These are phyloP conservation scores for Colletotrichum theobromicola DNA, from an alignment of 2,329 filamentous ascomycete genomes.

Conservation along the genomic window DNA sequence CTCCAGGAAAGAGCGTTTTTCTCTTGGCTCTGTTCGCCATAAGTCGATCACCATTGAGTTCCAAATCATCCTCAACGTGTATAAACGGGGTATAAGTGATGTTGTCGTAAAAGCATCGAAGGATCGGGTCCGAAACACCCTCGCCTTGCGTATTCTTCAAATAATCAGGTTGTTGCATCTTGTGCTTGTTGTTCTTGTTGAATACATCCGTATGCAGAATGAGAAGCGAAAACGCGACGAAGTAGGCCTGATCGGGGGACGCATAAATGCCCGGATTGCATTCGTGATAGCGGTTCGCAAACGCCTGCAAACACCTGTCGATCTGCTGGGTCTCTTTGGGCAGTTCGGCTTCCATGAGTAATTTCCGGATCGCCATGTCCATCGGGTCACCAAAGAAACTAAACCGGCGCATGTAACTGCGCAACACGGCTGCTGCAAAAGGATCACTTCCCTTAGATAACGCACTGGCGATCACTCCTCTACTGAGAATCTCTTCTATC, in stretches of 20 bases:
- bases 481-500: conserved; percentile 79
- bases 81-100: conserved; percentile 99
- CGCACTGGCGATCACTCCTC: conserved; percentile 82
- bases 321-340: conserved; percentile 99
- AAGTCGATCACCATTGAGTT: conserved; percentile 77
- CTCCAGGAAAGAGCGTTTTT: conserved; percentile 70
- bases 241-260: conserved; percentile 93
- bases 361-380: conserved; percentile 95
- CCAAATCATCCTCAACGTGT: conserved; percentile 90
- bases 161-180: conserved; percentile 97
- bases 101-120: conserved; percentile 98
- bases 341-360: conserved; percentile 94
- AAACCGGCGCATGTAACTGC: conserved; percentile 95
- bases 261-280: conserved; percentile 97
- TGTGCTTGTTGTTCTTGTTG: conserved; percentile 99
- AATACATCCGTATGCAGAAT: conserved; percentile 99
- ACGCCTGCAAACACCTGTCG: conserved; percentile 90
- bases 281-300: conserved; percentile 96
- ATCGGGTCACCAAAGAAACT: conserved; percentile 96
- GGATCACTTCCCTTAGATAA: conserved; percentile 86
- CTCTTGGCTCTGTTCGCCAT: conserved; percentile 75
- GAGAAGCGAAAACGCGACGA: conserved; percentile 94
- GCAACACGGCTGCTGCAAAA: conserved; percentile 82
- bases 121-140: conserved; percentile 89
- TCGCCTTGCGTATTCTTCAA: conserved; percentile 93